These are phyloP conservation scores for Capsella bursapastoris DNA, from an alignment of 345 rosid species.

Conservation along the genomic window DNA sequence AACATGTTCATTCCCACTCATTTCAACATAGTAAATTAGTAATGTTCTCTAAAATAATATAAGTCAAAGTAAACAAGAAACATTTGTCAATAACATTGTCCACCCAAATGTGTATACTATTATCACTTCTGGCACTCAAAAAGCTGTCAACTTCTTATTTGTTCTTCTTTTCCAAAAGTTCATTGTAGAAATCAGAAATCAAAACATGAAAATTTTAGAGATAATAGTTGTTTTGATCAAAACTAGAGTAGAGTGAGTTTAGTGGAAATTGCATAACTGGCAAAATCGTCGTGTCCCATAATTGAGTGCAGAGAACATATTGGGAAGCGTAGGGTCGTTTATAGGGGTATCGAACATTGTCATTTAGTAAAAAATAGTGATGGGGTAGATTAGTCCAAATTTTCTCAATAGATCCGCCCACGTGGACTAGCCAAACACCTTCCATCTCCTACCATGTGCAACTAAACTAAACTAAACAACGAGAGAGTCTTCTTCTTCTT, in stretches of 20 bases:
- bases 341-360: slow-evolving; percentile 20
- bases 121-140: slow-evolving; percentile 4
- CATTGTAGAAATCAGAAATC: background rate
- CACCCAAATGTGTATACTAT: background rate
- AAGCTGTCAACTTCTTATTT: slow-evolving; percentile 14
- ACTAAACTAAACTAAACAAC: too few species aligned
- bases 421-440: slow-evolving; percentile 28
- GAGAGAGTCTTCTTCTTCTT: too few species aligned
- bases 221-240: slow-evolving; percentile 5
- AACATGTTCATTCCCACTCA: background rate
- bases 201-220: background rate
- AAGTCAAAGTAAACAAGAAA: background rate
- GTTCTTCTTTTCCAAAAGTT: background rate
- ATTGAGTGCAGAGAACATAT: slow-evolving; percentile 46
- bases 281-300: slow-evolving; percentile 39
- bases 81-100: slow-evolving; percentile 13
- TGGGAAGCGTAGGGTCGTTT: slow-evolving; percentile 32
- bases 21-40: background rate
- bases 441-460: slow-evolving; percentile 42
- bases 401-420: slow-evolving; percentile 6
- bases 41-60: background rate
- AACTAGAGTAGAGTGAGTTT: slow-evolving; percentile 35
- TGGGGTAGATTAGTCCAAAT: slow-evolving; percentile 39
- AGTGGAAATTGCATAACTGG: slow-evolving; percentile 41
- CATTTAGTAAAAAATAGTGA: slow-evolving; percentile 25